Conservation (phyloP, 441 rosid species). For the Populus hybrid region DNA sequence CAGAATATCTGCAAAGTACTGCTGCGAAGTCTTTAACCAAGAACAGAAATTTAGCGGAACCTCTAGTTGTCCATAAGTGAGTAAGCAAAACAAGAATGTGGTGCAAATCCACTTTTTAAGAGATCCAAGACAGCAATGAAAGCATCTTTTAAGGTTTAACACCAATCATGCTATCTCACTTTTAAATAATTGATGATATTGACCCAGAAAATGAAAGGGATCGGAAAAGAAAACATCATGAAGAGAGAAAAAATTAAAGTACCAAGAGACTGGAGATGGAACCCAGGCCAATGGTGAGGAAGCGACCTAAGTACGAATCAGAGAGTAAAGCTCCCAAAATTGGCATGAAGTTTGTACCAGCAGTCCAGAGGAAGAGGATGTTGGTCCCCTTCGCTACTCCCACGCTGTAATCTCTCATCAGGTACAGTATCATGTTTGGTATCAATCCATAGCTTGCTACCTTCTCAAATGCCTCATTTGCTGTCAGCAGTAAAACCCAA, state of each 20-base stretch:
- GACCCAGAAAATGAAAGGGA: not conserved
- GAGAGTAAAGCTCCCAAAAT: slow-evolving; percentile 69
- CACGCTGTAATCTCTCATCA: slow-evolving; percentile 53
- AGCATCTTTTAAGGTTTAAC: not conserved
- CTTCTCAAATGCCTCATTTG: slow-evolving; percentile 78
- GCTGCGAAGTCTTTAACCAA: not conserved
- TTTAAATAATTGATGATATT: not conserved
- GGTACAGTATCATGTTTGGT: slow-evolving; percentile 71
- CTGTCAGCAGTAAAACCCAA: slow-evolving; percentile 29
- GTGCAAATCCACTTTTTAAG: not conserved
- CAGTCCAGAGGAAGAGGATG: slow-evolving; percentile 65
- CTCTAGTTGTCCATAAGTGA: not conserved
- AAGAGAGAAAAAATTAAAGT: slow-evolving; percentile 26
- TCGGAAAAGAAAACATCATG: not conserved
- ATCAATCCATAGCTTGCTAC: slow-evolving; percentile 72
- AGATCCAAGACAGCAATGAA: not conserved
- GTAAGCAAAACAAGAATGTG: not conserved
- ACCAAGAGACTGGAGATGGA: slow-evolving; percentile 66
- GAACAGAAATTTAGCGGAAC: not conserved
- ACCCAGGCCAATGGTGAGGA: slow-evolving; percentile 59
- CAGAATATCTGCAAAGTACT: not conserved
- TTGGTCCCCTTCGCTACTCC: slow-evolving; percentile 51
- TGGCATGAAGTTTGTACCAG: slow-evolving; percentile 70
- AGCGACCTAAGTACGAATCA: slow-evolving; percentile 83
- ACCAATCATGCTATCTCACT: not conserved